phyloP scores from a whole-genome alignment of 768 basidiomycete species.

The Hygrocybe coccinea region DNA sequence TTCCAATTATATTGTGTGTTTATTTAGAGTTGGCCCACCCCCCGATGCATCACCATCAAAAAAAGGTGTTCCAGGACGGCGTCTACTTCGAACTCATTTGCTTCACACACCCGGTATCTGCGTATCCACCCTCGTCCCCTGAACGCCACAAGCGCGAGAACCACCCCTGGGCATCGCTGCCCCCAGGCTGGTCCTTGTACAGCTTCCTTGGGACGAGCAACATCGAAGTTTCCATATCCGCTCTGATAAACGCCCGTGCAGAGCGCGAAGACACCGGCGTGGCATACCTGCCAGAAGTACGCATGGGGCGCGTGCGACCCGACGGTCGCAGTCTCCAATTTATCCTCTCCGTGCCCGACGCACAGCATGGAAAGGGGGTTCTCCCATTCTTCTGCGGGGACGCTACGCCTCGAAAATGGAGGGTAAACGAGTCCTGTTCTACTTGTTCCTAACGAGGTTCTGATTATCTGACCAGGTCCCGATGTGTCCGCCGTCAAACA shows the following conservation, averaged over 20 bases:
- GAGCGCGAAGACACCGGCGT: slow-evolving; percentile 33
- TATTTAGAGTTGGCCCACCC: background rate
- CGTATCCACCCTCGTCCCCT: slow-evolving; percentile 50
- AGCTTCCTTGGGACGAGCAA: slow-evolving; percentile 54
- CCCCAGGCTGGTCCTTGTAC: slow-evolving; percentile 65
- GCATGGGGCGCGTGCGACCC: slow-evolving; percentile 51
- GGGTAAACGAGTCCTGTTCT: slow-evolving; percentile 41
- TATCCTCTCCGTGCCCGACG: slow-evolving; percentile 45
- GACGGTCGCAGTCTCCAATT: slow-evolving; percentile 57
- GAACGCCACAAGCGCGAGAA: slow-evolving; percentile 39
- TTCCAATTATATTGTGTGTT: slow-evolving; percentile 1
- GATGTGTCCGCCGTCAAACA: slow-evolving; percentile 40
- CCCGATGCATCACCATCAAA: no score
- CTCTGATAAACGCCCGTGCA: slow-evolving; percentile 51
- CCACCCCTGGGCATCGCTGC: slow-evolving; percentile 51
- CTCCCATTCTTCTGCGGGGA: slow-evolving; percentile 76
- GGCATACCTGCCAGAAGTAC: slow-evolving; percentile 41
- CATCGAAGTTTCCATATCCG: slow-evolving; percentile 35
- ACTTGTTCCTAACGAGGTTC: background rate
- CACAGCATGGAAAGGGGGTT: slow-evolving; percentile 22
- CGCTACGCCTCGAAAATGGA: slow-evolving; percentile 52
- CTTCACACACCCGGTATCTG: slow-evolving; percentile 51
- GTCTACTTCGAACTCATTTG: slow-evolving; percentile 66
- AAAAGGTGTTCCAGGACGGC: slow-evolving; percentile 55
- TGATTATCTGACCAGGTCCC: slow-evolving; percentile 22